Evolutionary conservation across 495 filamentous ascomycete genomes (phyloP).

Genomic region (Lepidopterella palustris): DNA sequence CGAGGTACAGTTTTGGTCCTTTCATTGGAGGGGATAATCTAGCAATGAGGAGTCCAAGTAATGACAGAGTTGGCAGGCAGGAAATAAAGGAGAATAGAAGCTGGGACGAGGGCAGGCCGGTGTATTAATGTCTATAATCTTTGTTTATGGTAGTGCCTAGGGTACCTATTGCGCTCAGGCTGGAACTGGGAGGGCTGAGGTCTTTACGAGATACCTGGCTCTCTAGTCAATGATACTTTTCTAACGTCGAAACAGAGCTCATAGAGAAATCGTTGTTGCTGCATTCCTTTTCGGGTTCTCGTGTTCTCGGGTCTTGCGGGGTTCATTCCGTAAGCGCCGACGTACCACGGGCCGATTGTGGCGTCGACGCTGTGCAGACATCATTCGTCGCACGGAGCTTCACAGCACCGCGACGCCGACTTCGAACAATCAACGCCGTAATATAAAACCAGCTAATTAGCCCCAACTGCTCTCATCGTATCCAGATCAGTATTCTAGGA

Average conservation of each 20-base stretch:
- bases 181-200: neutral
- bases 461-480: neutral
- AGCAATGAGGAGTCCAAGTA: neutral
- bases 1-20: constrained; percentile 39
- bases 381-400: no score
- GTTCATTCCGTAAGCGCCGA: no score
- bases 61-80: neutral
- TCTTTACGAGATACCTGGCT: no score
- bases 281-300: no score
- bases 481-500: neutral
- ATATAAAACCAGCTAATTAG: neutral
- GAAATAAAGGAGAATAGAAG: constrained; percentile 10
- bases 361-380: no score
- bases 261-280: no score
- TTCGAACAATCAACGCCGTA: no score
- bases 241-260: no score
- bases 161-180: neutral
- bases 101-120: constrained; percentile 31
- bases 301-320: no score
- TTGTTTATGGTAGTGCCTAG: neutral
- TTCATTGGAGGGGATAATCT: constrained; percentile 16
- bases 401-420: no score
- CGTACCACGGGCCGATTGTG: no score
- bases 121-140: constrained; percentile 20
- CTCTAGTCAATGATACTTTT: no score